These are phyloP conservation scores for Emergomyces orientalis DNA, from an alignment of 2,329 filamentous ascomycete genomes.

Conservation along the genomic window DNA sequence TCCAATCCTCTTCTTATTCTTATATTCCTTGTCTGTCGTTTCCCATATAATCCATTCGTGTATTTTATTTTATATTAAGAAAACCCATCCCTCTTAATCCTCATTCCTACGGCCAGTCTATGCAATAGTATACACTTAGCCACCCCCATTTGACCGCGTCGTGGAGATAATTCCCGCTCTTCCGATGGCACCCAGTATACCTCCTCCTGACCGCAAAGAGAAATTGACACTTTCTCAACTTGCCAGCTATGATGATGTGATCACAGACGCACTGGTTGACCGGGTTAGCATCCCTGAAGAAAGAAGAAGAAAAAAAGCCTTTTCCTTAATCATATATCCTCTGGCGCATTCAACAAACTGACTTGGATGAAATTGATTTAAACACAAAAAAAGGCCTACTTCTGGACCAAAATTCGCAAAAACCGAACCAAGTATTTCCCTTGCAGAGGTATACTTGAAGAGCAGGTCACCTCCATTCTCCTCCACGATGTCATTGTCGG, in stretches of 20 bases:
- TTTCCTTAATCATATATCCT: constrained; percentile 6
- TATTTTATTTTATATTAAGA: background rate
- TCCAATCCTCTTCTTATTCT: background rate
- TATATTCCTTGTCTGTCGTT: background rate
- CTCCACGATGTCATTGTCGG: constrained; percentile 60
- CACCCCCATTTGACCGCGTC: background rate
- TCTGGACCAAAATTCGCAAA: constrained; percentile 94
- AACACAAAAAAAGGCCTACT: constrained; percentile 59
- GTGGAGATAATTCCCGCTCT: background rate
- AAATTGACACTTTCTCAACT: constrained; percentile 78
- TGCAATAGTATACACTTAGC: background rate
- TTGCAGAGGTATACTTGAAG: constrained; percentile 65
- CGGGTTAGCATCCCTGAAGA: constrained; percentile 55
- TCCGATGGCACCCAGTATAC: constrained; percentile 13
- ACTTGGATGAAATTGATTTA: background rate
- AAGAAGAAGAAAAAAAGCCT: background rate
- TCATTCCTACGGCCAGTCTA: background rate
- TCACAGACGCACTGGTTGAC: constrained; percentile 91
- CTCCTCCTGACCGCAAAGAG: constrained; percentile 44
- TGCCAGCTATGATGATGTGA: constrained; percentile 86
- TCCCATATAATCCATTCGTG: background rate
- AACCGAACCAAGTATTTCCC: constrained; percentile 80
- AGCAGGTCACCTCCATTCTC: constrained; percentile 52
- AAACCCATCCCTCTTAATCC: background rate
- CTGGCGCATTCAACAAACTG: constrained; percentile 1